A percentile compares a stretch with the other conserved stretches of the same genome.
Conservation (phyloP, 805 yeast species). For the Peterozyma xylosa region DNA sequence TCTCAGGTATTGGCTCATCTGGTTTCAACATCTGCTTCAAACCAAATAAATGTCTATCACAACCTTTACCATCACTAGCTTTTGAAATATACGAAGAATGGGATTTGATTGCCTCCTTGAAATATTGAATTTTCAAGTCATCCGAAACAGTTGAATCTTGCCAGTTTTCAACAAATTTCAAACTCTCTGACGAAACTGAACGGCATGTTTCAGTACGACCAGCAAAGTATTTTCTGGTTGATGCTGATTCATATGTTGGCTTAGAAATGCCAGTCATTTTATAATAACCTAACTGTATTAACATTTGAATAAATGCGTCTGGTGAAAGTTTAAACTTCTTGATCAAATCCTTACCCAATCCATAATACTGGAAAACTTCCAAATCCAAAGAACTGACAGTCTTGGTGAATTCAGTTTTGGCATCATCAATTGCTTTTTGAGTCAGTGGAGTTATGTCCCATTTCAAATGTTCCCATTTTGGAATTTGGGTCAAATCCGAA, state of each 20-base stretch:
- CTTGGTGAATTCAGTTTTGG: slow-evolving; percentile 46
- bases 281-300: slow-evolving; percentile 85
- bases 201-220: slow-evolving; percentile 96
- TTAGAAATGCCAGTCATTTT: slow-evolving; percentile 71
- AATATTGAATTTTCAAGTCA: slow-evolving; percentile 55
- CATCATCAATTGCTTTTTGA: slow-evolving; percentile 42
- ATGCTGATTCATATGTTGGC: slow-evolving; percentile 95
- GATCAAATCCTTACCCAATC: slow-evolving; percentile 81
- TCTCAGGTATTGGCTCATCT: slow-evolving; percentile 54
- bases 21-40: slow-evolving; percentile 61
- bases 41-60: slow-evolving; percentile 92
- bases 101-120: slow-evolving; percentile 63
- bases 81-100: slow-evolving; percentile 68
- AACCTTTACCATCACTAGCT: slow-evolving; percentile 83
- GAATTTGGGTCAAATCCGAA: slow-evolving; percentile 15
- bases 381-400: slow-evolving; percentile 62
- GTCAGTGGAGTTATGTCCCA: slow-evolving; percentile 55
- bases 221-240: slow-evolving; percentile 79
- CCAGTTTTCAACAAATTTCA: slow-evolving; percentile 70
- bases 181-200: slow-evolving; percentile 66
- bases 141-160: slow-evolving; percentile 40
- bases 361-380: slow-evolving; percentile 71
- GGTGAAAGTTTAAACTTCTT: slow-evolving; percentile 84
- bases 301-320: slow-evolving; percentile 87
- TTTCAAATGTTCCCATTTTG: slow-evolving; percentile 24